A percentile compares a stretch with the other conserved stretches of the same genome.
Evolutionary conservation across 768 basidiomycete species (phyloP).

Genomic region (Tulasnella sp.): DNA sequence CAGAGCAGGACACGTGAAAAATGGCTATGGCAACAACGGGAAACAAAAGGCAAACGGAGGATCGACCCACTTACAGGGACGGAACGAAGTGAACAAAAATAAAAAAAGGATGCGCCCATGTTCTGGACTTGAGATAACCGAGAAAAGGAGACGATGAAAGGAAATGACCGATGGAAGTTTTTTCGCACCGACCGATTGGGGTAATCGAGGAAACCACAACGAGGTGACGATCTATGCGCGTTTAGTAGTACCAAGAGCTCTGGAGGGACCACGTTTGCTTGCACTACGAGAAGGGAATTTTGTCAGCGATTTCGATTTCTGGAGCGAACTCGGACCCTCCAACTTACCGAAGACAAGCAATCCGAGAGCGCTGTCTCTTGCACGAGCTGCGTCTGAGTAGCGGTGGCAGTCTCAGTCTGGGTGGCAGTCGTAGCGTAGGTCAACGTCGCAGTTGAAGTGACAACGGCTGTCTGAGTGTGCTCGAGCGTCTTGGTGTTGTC

Average conservation of each 20-base stretch:
- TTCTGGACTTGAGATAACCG: neutral
- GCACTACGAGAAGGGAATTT: neutral
- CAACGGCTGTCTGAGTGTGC: constrained; percentile 17
- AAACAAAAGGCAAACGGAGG: neutral
- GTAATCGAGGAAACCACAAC: neutral
- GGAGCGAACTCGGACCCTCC: too few relatives aligned
- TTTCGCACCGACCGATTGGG: neutral
- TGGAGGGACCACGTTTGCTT: neutral
- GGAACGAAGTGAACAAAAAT: neutral
- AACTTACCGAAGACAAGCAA: constrained; percentile 3
- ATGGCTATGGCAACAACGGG: neutral
- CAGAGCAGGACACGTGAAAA: neutral
- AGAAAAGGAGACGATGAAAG: neutral
- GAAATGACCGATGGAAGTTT: neutral
- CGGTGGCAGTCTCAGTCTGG: constrained; percentile 27
- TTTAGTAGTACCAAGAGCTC: constrained; percentile 6
- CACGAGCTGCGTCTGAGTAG: constrained; percentile 8
- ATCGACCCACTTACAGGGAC: neutral
- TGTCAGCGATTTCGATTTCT: neutral
- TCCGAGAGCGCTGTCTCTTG: constrained; percentile 2
- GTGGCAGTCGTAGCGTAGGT: constrained; percentile 38
- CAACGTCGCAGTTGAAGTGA: constrained; percentile 32
- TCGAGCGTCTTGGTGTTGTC: constrained; percentile 42
- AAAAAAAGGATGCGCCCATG: neutral
- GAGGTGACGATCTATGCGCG: neutral